phyloP scores from a whole-genome alignment of 2,329 filamentous ascomycete genomes.

The Nannizzia gypsea region DNA sequence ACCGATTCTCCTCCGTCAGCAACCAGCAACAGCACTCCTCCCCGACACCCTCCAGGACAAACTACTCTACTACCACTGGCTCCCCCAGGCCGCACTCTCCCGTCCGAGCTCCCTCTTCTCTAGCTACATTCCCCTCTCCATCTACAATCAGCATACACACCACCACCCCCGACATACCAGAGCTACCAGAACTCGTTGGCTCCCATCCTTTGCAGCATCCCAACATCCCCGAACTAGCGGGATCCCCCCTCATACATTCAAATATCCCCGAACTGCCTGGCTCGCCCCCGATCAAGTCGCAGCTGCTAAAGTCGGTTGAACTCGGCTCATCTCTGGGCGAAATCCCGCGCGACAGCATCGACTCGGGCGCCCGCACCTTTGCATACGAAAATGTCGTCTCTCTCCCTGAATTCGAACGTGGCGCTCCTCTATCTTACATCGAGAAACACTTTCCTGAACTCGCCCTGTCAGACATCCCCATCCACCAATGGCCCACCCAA shows the following conservation, averaged over 20 bases:
- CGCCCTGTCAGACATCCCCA: background rate
- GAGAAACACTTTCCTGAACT: constrained; percentile 1
- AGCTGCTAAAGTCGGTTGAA: background rate
- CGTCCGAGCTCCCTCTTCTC: background rate
- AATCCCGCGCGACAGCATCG: background rate
- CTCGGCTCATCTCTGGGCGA: background rate
- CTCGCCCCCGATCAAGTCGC: background rate
- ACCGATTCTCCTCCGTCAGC: background rate
- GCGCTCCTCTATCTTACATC: background rate
- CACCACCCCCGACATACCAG: background rate
- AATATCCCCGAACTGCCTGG: background rate
- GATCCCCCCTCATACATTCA: background rate
- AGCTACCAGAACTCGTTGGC: background rate
- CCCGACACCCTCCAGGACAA: background rate
- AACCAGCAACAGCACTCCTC: background rate
- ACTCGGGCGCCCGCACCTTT: background rate
- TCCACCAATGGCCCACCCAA: background rate
- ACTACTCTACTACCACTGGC: background rate
- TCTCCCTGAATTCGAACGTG: background rate
- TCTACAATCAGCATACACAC: background rate
- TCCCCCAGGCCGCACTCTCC: background rate
- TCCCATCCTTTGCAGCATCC: background rate
- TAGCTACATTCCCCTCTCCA: background rate
- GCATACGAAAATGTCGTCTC: background rate
- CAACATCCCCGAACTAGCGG: background rate